Evolutionary conservation across 495 filamentous ascomycete species (phyloP).

Genomic region (Penicillium cataractarum): DNA sequence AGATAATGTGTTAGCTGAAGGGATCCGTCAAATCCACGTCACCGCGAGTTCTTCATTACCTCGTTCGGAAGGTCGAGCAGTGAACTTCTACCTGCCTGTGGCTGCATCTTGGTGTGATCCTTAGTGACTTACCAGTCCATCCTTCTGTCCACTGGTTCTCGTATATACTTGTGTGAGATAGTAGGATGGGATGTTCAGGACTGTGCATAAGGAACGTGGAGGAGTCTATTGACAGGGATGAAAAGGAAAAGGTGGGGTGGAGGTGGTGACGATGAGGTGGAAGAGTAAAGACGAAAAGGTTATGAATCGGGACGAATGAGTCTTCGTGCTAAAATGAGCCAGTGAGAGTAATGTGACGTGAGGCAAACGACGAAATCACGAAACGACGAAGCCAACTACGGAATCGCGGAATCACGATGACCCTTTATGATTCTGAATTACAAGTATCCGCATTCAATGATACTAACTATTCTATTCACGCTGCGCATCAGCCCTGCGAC

Average conservation of each 20-base stretch:
- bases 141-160: neutral
- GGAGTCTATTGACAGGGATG: neutral
- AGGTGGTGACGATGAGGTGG: neutral
- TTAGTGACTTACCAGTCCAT: neutral
- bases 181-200: neutral
- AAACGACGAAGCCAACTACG: neutral
- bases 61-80: constrained; percentile 33
- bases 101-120: no score
- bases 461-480: neutral
- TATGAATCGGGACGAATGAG: neutral
- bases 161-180: neutral
- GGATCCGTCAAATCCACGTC: neutral
- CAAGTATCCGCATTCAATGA: neutral
- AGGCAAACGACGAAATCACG: constrained; percentile 1
- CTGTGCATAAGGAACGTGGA: neutral
- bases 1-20: neutral
- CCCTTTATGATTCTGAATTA: neutral
- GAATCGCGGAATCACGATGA: neutral
- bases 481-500: constrained; percentile 1
- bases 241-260: neutral
- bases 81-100: neutral
- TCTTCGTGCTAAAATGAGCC: neutral
- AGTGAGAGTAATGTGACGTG: neutral
- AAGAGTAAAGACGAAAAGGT: neutral
- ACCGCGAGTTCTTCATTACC: constrained; percentile 11